Evolutionary conservation across 164 flowering plant species (phyloP).

Genomic region (Nelumbo lutea): DNA sequence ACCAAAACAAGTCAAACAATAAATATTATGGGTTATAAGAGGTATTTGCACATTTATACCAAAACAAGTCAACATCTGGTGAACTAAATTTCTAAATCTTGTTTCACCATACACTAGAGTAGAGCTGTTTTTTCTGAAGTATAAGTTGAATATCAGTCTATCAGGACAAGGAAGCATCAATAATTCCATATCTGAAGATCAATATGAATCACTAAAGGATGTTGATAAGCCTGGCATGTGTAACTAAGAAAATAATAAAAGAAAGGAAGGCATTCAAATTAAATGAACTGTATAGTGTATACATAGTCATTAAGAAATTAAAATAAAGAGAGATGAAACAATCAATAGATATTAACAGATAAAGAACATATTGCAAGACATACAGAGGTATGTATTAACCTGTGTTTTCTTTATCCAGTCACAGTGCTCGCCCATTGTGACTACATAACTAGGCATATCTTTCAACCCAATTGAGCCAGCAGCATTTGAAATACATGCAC

Average conservation of each 20-base stretch:
- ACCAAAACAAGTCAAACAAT: too few species aligned
- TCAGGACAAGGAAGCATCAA: too few species aligned
- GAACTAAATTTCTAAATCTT: too few species aligned
- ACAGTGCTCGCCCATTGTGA: constrained; percentile 41
- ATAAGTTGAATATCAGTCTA: neutral
- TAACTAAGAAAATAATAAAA: too few species aligned
- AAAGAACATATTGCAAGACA: neutral
- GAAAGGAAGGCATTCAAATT: too few species aligned
- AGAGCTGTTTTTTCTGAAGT: neutral
- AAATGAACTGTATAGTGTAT: too few species aligned
- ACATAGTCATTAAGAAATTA: neutral
- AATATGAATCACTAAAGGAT: too few species aligned
- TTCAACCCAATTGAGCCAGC: constrained; percentile 76
- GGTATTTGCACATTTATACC: too few species aligned
- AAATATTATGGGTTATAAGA: too few species aligned
- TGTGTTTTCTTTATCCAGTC: constrained; percentile 72
- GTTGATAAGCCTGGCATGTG: too few species aligned
- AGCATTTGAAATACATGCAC: constrained; percentile 57
- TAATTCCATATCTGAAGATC: too few species aligned
- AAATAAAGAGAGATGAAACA: neutral
- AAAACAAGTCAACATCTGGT: too few species aligned
- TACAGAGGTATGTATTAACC: constrained; percentile 28
- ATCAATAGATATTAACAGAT: neutral
- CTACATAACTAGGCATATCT: constrained; percentile 50
- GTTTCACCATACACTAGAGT: neutral